Percentiles rank a stretch among this genome's conserved stretches.
Conservation (phyloP, 2,329 filamentous ascomycete genomes). For the Monosporascus sp. region DNA sequence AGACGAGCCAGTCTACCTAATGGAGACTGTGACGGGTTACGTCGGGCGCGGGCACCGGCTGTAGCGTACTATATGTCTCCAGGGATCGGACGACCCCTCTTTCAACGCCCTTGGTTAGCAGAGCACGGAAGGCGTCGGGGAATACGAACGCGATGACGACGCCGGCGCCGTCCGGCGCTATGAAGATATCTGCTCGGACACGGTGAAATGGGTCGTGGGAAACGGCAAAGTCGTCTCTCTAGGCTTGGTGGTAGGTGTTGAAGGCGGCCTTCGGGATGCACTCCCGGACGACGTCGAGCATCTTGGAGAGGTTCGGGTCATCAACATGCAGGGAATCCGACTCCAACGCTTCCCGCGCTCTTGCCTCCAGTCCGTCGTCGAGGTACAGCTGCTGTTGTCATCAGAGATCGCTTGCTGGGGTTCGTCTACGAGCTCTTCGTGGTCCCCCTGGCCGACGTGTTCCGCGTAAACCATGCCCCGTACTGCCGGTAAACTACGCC, state of each 20-base stretch:
- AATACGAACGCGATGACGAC: background rate
- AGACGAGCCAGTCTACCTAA: conserved; percentile 1
- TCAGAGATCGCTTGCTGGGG: too few relatives aligned
- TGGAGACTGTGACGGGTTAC: conserved; percentile 1
- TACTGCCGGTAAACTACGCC: too few relatives aligned
- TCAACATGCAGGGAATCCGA: background rate
- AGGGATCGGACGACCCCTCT: background rate
- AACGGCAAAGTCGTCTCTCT: background rate
- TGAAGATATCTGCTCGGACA: background rate
- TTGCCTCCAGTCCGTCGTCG: background rate
- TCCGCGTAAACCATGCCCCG: too few relatives aligned
- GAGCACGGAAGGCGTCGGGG: background rate
- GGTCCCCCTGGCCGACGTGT: too few relatives aligned
- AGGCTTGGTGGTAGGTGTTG: background rate
- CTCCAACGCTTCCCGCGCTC: background rate
- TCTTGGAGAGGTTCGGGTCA: background rate
- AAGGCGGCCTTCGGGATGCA: background rate
- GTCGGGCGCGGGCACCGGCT: conserved; percentile 1
- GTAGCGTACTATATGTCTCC: conserved; percentile 2
- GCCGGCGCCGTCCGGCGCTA: background rate
- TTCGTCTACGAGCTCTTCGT: too few relatives aligned
- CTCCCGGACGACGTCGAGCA: background rate
- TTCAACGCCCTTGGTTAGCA: background rate
- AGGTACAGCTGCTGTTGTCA: background rate
- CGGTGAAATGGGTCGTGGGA: background rate